These are phyloP conservation scores for Microdochium bolleyi DNA, from an alignment of 2,329 filamentous ascomycete genomes.

Conservation along the genomic window DNA sequence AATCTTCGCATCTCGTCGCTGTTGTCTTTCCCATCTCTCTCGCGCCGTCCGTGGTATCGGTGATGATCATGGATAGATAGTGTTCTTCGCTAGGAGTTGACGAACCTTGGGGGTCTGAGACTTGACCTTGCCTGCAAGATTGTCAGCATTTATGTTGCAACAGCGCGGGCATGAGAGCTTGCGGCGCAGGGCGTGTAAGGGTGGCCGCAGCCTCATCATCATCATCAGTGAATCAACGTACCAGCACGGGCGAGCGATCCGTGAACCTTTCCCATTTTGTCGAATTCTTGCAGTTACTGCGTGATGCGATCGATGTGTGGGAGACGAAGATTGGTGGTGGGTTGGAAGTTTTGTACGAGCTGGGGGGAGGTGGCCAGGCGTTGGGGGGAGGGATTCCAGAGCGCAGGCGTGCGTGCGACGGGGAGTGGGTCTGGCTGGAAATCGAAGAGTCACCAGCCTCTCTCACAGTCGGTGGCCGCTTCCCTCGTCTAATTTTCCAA, in stretches of 20 bases:
- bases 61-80: background rate
- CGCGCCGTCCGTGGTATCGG: background rate
- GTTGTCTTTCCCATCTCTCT: background rate
- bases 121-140: constrained; percentile 80
- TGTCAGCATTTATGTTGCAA: constrained; percentile 13
- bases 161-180: background rate
- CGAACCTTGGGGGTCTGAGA: constrained; percentile 87
- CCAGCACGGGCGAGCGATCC: constrained; percentile 77
- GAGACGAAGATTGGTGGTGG: constrained; percentile 1
- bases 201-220: constrained; percentile 2
- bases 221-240: constrained; percentile 19
- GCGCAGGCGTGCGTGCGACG: background rate
- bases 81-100: constrained; percentile 12
- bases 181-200: background rate
- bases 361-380: background rate
- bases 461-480: background rate
- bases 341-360: constrained; percentile 4
- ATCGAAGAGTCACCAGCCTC: background rate
- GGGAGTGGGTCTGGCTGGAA: constrained; percentile 6
- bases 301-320: constrained; percentile 9
- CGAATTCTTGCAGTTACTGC: constrained; percentile 13
- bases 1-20: too few relatives aligned
- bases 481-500: background rate
- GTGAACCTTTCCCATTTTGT: constrained; percentile 27
- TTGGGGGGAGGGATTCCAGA: background rate